These are phyloP conservation scores for Tolypocladium ophioglossoides DNA, from an alignment of 2,329 filamentous ascomycete species.

Conservation along the genomic window DNA sequence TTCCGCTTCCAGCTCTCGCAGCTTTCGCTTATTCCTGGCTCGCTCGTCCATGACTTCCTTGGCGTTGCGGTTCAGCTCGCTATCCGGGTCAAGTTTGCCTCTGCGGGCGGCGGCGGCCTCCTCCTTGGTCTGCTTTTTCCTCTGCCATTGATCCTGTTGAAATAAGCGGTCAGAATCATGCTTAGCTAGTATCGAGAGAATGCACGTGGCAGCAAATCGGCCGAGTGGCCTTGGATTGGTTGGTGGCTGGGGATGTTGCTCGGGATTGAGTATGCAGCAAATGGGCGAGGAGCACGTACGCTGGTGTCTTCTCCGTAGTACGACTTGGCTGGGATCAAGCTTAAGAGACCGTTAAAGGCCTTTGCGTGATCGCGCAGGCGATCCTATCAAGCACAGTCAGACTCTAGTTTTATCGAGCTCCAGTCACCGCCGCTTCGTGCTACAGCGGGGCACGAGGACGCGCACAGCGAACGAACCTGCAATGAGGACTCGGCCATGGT, in stretches of 20 bases:
- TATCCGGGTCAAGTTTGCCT: constrained; percentile 85
- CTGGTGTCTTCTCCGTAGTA: constrained; percentile 82
- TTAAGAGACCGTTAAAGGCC: constrained; percentile 79
- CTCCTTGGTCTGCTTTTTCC: constrained; percentile 92
- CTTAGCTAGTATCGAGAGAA: not conserved
- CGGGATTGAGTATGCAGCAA: not conserved
- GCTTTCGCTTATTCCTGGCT: constrained; percentile 68
- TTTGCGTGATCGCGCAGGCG: constrained; percentile 51
- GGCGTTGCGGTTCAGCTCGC: constrained; percentile 66
- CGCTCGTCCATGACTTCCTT: constrained; percentile 87
- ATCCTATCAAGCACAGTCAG: constrained; percentile 28
- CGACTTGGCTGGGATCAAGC: constrained; percentile 78
- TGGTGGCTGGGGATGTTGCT: not conserved
- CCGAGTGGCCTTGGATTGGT: not conserved
- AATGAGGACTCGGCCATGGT: constrained; percentile 33
- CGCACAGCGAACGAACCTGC: constrained; percentile 29
- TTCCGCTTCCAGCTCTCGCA: constrained; percentile 47
- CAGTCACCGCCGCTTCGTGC: not conserved
- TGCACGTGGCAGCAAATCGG: not conserved
- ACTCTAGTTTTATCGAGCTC: not conserved
- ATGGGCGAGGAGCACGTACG: constrained; percentile 41
- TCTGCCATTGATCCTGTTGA: constrained; percentile 75
- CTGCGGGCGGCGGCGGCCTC: constrained; percentile 72
- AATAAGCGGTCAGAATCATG: not conserved
- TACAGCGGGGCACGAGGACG: constrained; percentile 15